Evolutionary conservation across 1,284 basidiomycete species (phyloP), one percentile per base, ranked within the genome.

Genomic region (Blastosporella zonata): DNA sequence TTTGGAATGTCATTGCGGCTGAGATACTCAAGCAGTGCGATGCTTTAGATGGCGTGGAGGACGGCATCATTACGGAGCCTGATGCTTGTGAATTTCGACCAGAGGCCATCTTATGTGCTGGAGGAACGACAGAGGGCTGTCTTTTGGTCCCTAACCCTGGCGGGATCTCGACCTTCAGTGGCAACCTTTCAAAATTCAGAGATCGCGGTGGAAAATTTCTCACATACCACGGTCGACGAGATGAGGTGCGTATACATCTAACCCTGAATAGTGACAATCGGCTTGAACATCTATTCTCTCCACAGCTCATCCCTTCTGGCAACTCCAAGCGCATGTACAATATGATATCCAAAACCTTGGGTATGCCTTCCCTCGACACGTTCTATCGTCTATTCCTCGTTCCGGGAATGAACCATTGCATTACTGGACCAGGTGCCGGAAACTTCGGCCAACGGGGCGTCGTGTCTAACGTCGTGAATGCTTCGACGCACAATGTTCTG

Each of bases 381-480:
- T 52, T 52, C 38, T 52, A 52, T 20, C 50, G 50, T 15, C 50
- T 52, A n/a, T 52, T 52, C 21, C 33, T 48, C 8, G 27, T 47
- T 7, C 46, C 46, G 2, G 50, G 50, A 1, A 48, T 52, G 50
- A 21, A 17, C 6, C 50, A 52, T 20, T 52, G 50, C 17, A 13
- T 7, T 7, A 31, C 29, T 6, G 50, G 50, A 10, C 41, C 36
- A 20, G 50, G 50, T 10, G 46, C 50, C 3, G 5, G 18, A 18
- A 13, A 12, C 10, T 47, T 52, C 34, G 50, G 50, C 12, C 50
- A 52, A 17, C 8, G 15, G 9, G n/a, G 28, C 9, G 8, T n/a
- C 6, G 3, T 27, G 7, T 39, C 40, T 12, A 47, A 43, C 25
- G 31, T 15, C 3, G 42, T 39, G n/a, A 52, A 47, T 17, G 31